Evolutionary conservation across 805 yeast genomes (phyloP).

Genomic region (Wickerhamiella dianesei): DNA sequence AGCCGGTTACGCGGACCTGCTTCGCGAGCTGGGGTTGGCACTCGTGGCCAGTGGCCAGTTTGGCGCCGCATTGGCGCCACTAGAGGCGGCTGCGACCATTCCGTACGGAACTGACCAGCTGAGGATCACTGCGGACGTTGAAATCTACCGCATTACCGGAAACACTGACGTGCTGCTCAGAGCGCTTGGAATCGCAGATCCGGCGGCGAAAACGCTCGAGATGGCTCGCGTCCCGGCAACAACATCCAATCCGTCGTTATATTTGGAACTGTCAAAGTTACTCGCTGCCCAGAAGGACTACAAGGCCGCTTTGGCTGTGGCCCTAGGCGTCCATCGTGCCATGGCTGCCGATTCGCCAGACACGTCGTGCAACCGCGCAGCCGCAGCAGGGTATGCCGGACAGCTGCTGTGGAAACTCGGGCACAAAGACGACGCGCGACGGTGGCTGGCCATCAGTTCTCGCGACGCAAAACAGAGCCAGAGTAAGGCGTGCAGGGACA

Average conservation of each 20-base stretch:
- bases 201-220: not conserved
- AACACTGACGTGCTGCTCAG: slow-evolving; percentile 4
- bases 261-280: slow-evolving; percentile 17
- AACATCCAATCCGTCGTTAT: slow-evolving; percentile 8
- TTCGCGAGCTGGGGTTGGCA: slow-evolving; percentile 22
- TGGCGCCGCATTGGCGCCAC: slow-evolving; percentile 20
- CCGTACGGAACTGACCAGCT: slow-evolving; percentile 20
- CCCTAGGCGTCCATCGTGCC: slow-evolving; percentile 18
- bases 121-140: slow-evolving; percentile 17
- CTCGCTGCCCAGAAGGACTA: slow-evolving; percentile 9
- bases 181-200: slow-evolving; percentile 4
- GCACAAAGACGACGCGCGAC: slow-evolving; percentile 9
- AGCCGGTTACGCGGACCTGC: slow-evolving; percentile 24
- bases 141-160: slow-evolving; percentile 12
- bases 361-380: slow-evolving; percentile 12
- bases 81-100: slow-evolving; percentile 19
- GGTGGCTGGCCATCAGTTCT: slow-evolving; percentile 14
- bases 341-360: slow-evolving; percentile 9
- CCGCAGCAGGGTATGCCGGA: slow-evolving; percentile 17
- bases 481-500: slow-evolving; percentile 17
- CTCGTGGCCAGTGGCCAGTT: slow-evolving; percentile 8
- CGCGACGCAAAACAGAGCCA: slow-evolving; percentile 10
- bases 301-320: slow-evolving; percentile 16
- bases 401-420: slow-evolving; percentile 20
- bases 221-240: not conserved